These are phyloP conservation scores for Dioscorea alata DNA, from an alignment of 106 monocot genomes.

Conservation along the genomic window DNA sequence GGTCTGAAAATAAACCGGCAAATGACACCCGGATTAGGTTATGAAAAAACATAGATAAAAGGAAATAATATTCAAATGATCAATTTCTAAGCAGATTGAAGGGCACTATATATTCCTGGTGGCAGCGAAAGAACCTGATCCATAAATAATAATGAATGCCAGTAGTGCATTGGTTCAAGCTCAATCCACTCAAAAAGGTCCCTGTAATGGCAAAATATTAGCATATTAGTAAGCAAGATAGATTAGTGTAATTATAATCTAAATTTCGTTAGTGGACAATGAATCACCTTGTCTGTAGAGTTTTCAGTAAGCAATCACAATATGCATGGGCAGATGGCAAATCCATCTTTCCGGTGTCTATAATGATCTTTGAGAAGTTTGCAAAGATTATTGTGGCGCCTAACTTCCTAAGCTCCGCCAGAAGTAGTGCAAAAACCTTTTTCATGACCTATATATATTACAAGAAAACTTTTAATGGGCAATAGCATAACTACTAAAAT, in stretches of 20 bases:
- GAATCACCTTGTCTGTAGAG: constrained; percentile 65
- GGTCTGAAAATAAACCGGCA: neutral
- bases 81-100: too few relatives aligned
- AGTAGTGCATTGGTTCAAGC: constrained; percentile 78
- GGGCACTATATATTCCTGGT: neutral
- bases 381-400: constrained; percentile 85
- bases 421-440: constrained; percentile 75
- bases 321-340: constrained; percentile 70
- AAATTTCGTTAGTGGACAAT: too few relatives aligned
- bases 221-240: too few relatives aligned
- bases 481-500: too few relatives aligned
- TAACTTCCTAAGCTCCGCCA: constrained; percentile 71
- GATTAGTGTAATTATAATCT: too few relatives aligned
- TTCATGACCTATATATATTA: constrained; percentile 65
- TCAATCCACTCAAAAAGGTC: constrained; percentile 99
- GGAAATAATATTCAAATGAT: neutral
- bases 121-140: constrained; percentile 59
- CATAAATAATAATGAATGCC: constrained; percentile 92
- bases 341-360: constrained; percentile 90
- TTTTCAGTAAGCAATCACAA: constrained; percentile 78
- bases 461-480: neutral
- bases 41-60: neutral
- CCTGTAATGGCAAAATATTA: constrained; percentile 27
- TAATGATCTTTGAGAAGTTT: constrained; percentile 83
- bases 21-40: neutral